These are phyloP conservation scores for Henningerozyma blattae DNA, from an alignment of 805 yeast species.

Conservation along the genomic window DNA sequence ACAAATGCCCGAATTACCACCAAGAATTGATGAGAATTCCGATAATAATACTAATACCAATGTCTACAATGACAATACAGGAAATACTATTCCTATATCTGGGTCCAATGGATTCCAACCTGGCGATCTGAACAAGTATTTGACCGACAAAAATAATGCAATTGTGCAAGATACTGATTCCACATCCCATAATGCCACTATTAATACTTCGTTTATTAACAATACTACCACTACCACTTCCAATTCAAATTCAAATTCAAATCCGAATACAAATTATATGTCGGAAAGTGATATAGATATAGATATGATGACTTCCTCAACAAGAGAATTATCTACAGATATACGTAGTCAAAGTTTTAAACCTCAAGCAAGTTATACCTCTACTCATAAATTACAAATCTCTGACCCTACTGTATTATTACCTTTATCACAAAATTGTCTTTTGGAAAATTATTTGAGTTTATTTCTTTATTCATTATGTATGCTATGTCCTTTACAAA, in stretches of 20 bases:
- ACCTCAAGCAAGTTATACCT: background rate
- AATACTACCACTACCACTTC: background rate
- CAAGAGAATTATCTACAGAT: background rate
- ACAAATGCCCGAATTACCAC: background rate
- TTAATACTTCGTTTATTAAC: background rate
- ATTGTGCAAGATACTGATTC: background rate
- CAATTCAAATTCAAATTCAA: background rate
- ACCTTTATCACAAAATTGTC: constrained; percentile 15
- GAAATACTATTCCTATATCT: background rate
- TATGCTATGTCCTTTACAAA: constrained; percentile 14
- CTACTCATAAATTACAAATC: constrained; percentile 2
- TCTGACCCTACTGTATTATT: constrained; percentile 16
- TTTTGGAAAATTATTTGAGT: constrained; percentile 20
- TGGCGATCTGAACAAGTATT: background rate
- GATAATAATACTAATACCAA: no score
- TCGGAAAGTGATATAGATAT: background rate
- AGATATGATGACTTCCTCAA: background rate
- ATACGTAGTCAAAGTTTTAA: no score
- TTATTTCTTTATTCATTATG: constrained; percentile 13
- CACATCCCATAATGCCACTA: background rate
- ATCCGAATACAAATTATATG: background rate
- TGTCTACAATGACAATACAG: background rate
- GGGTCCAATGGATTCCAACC: constrained; percentile 1
- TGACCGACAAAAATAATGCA: no score
- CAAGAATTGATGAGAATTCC: background rate